Percentiles rank a stretch among this genome's conserved stretches.
Conservation (phyloP, 352 stramenopile genomes). For the Globisporangium megalacanthum region DNA sequence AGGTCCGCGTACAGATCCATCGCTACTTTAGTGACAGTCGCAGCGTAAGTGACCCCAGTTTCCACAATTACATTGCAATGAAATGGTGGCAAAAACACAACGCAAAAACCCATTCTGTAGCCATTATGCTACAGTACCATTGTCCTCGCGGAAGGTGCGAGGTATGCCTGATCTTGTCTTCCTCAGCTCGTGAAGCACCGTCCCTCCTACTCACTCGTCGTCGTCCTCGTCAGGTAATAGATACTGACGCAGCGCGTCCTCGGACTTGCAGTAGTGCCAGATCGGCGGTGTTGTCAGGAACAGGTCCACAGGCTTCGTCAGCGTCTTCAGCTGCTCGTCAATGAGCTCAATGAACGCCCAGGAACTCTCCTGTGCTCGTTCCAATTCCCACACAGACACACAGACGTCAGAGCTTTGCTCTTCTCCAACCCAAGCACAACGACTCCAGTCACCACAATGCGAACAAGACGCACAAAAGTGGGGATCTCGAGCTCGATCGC, state of each 20-base stretch:
- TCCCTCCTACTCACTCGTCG: conserved; percentile 10
- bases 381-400: neutral
- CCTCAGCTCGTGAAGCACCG: neutral
- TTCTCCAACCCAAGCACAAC: neutral
- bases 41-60: too few species aligned
- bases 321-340: conserved; percentile 55
- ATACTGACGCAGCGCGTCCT: conserved; percentile 75
- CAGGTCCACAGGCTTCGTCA: conserved; percentile 59
- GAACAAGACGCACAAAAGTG: conserved; percentile 9
- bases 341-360: conserved; percentile 79
- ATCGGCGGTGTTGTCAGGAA: conserved; percentile 66
- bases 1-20: conserved; percentile 84
- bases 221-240: conserved; percentile 72
- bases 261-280: conserved; percentile 83
- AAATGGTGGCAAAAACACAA: neutral
- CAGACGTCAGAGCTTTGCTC: neutral
- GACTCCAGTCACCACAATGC: neutral
- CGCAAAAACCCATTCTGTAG: neutral
- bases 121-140: too few species aligned
- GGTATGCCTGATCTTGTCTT: too few species aligned
- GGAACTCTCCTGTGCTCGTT: conserved; percentile 54
- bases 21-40: too few species aligned
- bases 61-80: too few species aligned
- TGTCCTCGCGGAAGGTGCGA: too few species aligned
- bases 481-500: conserved; percentile 74